Evolutionary conservation across 331 rosid genomes (phyloP), one percentile per base, ranked within the genome.

Genomic region (Dryas integrifolia): DNA sequence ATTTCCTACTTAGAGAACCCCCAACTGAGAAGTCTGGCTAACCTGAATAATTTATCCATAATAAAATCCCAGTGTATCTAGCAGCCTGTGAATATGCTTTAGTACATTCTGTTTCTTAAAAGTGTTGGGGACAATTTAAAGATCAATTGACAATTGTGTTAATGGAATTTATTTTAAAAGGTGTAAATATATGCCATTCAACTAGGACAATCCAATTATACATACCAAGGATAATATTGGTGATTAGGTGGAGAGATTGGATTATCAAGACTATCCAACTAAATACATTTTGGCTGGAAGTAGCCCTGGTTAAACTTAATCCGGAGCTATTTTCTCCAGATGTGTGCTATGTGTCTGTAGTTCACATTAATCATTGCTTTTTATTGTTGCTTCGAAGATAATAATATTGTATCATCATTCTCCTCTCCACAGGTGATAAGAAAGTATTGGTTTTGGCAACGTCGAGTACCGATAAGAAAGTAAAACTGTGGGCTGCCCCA

Each of bases 401-500:
- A 40, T 58, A 15, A 72, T 12, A 9, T 7, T 1, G 47, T 30
- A 18, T 58, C 58, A 24, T 58, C n/a, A 30, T 30, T 30, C 47
- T 53, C 41, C 68, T 66, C 60, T 77, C 56, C 45, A 14, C 85
- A 91, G 99, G 97, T 52, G 84, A 83, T 62, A 80, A 82, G 62
- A 77, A 82, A 67, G 84, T 72, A 52, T 26, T 79, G 59, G 84
- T 90, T 79, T 86, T 95, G 75, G 99, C 98, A 72, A 84, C 98
- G 47, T 82, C 96, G 43, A 86, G 99, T 72, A 79, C 69, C 52
- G 99, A 92, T 86, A 95, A 95, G 90, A 95, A 95, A 81, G 99
- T 92, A 53, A 95, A 95, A 82, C 83, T 95, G 61, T 95, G 99
- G 99, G 91, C 92, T 38, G 82, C 93, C 56, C 98, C 99, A 15